These are phyloP conservation scores for Diaporthe sp. DNA, from an alignment of 2,329 filamentous ascomycete species.

Conservation along the genomic window DNA sequence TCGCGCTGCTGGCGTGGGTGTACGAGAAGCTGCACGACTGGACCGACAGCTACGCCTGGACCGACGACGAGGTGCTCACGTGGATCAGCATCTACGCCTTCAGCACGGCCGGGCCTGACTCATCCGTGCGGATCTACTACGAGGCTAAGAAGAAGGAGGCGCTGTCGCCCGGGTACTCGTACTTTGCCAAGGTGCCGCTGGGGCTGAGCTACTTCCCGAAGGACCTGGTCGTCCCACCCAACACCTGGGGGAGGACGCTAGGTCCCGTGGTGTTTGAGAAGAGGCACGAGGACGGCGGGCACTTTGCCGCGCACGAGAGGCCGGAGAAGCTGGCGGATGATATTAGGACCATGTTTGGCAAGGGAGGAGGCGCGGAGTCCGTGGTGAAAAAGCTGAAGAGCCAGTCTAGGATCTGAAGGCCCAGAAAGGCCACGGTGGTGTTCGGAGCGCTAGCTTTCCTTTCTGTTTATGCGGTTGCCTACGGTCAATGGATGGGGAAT, in stretches of 20 bases:
- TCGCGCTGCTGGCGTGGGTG: slow-evolving; percentile 82
- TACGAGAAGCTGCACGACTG: slow-evolving; percentile 86
- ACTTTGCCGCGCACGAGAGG: slow-evolving; percentile 73
- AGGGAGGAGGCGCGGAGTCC: slow-evolving; percentile 59
- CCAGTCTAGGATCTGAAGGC: slow-evolving; percentile 19
- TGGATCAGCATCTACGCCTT: slow-evolving; percentile 84
- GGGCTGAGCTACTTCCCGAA: slow-evolving; percentile 63
- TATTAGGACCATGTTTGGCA: slow-evolving; percentile 70
- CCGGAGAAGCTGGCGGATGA: slow-evolving; percentile 68
- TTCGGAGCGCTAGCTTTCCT: too few species aligned
- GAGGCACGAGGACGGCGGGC: slow-evolving; percentile 65
- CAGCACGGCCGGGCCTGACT: slow-evolving; percentile 76
- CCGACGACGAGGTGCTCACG: slow-evolving; percentile 80
- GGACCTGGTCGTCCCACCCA: slow-evolving; percentile 69
- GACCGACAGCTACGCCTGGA: slow-evolving; percentile 81
- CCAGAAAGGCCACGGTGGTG: neutral
- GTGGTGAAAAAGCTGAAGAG: slow-evolving; percentile 46
- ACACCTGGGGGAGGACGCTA: slow-evolving; percentile 69
- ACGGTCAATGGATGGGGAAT: neutral
- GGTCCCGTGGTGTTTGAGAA: slow-evolving; percentile 72
- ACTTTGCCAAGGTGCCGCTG: slow-evolving; percentile 43
- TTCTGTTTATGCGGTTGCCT: slow-evolving; percentile 39
- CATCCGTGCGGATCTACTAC: slow-evolving; percentile 80
- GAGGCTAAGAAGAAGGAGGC: slow-evolving; percentile 65
- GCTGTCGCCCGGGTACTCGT: neutral